Percentiles rank a stretch among this genome's conserved stretches.
These are phyloP conservation scores for Daedaleopsis nitida DNA, from an alignment of 768 basidiomycete genomes.

Conservation along the genomic window DNA sequence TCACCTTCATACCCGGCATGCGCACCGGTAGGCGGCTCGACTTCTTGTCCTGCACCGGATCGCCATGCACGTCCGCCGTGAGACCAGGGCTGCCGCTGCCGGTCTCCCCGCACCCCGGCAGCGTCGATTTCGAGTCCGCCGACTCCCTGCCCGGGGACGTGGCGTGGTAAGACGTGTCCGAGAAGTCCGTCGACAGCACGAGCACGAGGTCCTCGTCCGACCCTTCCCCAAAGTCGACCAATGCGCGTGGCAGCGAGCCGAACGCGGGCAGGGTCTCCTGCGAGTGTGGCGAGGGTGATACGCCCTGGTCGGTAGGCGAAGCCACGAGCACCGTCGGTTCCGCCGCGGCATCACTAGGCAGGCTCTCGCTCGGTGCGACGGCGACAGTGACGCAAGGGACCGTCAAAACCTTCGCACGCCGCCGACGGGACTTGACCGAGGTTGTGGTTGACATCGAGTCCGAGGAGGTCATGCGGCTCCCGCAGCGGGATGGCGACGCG, in stretches of 20 bases:
- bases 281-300: background rate
- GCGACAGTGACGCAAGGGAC: slow-evolving; percentile 1
- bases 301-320: background rate
- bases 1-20: slow-evolving; percentile 14
- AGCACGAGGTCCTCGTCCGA: slow-evolving; percentile 23
- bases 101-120: background rate
- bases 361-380: background rate
- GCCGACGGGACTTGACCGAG: slow-evolving; percentile 13
- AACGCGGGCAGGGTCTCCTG: background rate
- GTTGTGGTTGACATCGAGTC: slow-evolving; percentile 8
- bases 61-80: slow-evolving; percentile 2
- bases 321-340: slow-evolving; percentile 2
- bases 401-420: slow-evolving; percentile 15
- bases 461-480: slow-evolving; percentile 12
- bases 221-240: slow-evolving; percentile 11
- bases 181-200: slow-evolving; percentile 19
- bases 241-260: slow-evolving; percentile 7
- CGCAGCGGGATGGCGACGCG: background rate
- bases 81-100: slow-evolving; percentile 6
- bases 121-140: background rate
- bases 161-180: slow-evolving; percentile 8
- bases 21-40: slow-evolving; percentile 27
- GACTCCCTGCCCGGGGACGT: background rate
- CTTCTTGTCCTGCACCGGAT: slow-evolving; percentile 16
- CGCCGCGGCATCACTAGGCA: slow-evolving; percentile 4